A percentile compares a stretch with the other conserved stretches of the same genome.
phyloP scores from a whole-genome alignment of 306 rosid genomes.

The Quercus wislizeni region DNA sequence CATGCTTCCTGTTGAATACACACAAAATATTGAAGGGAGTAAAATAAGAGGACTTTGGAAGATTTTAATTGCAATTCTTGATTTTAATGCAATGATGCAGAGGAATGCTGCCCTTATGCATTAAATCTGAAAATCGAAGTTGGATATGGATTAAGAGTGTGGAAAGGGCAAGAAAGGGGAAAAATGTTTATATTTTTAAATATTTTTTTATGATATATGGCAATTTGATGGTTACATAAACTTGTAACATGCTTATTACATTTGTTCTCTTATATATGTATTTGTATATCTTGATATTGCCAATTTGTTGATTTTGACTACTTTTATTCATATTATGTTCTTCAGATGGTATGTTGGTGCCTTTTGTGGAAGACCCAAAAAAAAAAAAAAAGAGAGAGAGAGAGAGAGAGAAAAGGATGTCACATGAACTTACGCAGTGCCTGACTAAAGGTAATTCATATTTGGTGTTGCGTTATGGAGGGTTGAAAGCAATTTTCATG shows the following conservation, averaged over 20 bases:
- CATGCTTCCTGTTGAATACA: too few relatives aligned
- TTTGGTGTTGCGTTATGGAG: neutral
- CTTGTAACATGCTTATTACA: neutral
- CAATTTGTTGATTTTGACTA: neutral
- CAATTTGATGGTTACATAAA: neutral
- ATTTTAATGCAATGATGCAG: too few relatives aligned
- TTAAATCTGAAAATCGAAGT: too few relatives aligned
- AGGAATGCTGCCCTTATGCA: too few relatives aligned
- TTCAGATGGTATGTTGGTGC: neutral
- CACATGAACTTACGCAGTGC: neutral
- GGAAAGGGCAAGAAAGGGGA: too few relatives aligned
- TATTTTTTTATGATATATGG: neutral
- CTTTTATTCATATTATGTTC: neutral
- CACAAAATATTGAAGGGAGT: too few relatives aligned
- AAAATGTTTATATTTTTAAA: neutral
- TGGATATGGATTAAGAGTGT: too few relatives aligned
- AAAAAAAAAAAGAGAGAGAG: too few relatives aligned
- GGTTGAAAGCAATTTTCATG: neutral
- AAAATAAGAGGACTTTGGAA: too few relatives aligned
- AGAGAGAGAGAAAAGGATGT: too few relatives aligned
- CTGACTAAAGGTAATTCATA: neutral
- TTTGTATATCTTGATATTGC: neutral
- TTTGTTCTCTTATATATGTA: neutral
- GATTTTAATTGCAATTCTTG: too few relatives aligned
- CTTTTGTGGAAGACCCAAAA: too few relatives aligned